phyloP scores from a whole-genome alignment of 768 basidiomycete species.

The Mycena sanguinolenta region DNA sequence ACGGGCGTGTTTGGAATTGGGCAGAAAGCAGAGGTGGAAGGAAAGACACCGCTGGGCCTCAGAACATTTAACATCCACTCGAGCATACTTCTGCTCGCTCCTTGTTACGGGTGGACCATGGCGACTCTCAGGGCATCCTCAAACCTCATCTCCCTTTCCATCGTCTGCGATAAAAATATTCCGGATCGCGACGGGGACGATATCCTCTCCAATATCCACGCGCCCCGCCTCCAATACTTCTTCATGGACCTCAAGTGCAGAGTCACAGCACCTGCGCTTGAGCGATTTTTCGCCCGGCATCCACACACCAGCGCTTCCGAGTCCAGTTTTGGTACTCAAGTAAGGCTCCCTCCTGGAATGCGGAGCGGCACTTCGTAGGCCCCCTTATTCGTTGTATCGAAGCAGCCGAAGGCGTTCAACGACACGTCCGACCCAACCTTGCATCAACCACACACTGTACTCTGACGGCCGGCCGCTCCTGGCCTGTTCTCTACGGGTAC shows the following conservation, averaged over 20 bases:
- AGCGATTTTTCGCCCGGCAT: background rate
- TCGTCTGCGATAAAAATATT: conserved; percentile 23
- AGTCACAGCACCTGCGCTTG: background rate
- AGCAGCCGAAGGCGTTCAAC: too few relatives aligned
- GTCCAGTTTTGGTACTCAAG: background rate
- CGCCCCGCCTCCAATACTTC: background rate
- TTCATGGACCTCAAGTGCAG: background rate
- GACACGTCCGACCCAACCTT: too few relatives aligned
- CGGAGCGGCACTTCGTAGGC: too few relatives aligned
- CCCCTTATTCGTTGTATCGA: too few relatives aligned
- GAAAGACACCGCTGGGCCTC: background rate
- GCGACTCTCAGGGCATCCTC: too few relatives aligned
- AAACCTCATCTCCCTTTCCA: conserved; percentile 28
- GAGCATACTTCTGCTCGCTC: conserved; percentile 28
- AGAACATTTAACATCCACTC: conserved; percentile 26
- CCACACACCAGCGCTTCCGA: background rate
- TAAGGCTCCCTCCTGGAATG: background rate
- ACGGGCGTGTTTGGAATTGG: conserved; percentile 8
- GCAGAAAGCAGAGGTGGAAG: background rate
- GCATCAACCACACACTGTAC: too few relatives aligned
- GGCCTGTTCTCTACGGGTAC: too few relatives aligned
- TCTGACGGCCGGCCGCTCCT: too few relatives aligned
- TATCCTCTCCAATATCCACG: background rate
- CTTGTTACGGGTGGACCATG: conserved; percentile 30
- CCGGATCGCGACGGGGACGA: conserved; percentile 18